Conservation (phyloP, 805 yeast genomes). For the Kuraishia ogatae region DNA sequence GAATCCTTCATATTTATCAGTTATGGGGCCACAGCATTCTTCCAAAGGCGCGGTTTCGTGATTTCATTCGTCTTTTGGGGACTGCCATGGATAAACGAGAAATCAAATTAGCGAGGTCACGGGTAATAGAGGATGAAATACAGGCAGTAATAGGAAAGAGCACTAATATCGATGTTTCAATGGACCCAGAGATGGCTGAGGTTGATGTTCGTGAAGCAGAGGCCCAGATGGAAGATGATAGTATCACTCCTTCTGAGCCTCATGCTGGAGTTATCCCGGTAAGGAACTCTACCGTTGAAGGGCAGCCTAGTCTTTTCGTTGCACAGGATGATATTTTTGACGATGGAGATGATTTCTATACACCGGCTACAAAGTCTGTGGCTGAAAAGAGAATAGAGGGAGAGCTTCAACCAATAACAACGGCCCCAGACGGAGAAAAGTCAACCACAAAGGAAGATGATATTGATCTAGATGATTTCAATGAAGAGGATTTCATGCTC, state of each 20-base stretch:
- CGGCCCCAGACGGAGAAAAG: no score
- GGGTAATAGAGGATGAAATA: constrained; percentile 29
- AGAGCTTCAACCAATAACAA: no score
- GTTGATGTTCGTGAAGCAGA: neutral
- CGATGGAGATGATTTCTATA: constrained; percentile 13
- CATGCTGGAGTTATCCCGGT: neutral
- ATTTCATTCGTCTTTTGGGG: constrained; percentile 49
- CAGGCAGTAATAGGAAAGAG: neutral
- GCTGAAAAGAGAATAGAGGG: neutral
- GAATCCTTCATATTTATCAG: constrained; percentile 50
- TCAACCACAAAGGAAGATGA: neutral
- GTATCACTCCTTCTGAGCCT: neutral
- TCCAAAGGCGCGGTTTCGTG: constrained; percentile 74
- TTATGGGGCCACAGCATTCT: constrained; percentile 69
- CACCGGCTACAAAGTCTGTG: constrained; percentile 3
- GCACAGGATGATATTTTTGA: constrained; percentile 13
- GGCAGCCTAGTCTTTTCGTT: neutral
- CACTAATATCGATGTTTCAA: neutral
- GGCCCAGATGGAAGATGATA: neutral
- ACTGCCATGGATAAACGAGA: constrained; percentile 36
- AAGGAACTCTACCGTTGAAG: neutral
- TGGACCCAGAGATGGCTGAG: neutral
- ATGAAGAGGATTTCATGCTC: neutral
- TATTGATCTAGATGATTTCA: constrained; percentile 3
- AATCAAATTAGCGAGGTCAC: constrained; percentile 32